phyloP scores from a whole-genome alignment of 2,329 filamentous ascomycete genomes.

The Sarocladium oryzae region DNA sequence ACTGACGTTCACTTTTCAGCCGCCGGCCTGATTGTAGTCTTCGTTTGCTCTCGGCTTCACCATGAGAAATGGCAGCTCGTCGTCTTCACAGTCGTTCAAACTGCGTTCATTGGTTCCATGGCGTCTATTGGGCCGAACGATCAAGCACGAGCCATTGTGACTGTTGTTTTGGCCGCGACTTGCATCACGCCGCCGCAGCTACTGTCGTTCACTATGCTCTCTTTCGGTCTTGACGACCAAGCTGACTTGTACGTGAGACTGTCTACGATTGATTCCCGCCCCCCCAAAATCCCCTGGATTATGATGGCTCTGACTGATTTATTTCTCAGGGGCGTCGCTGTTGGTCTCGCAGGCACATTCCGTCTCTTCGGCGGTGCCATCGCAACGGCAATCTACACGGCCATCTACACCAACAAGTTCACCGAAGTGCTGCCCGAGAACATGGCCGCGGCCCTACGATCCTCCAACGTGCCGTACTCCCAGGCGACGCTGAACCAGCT shows the following conservation, averaged over 20 bases:
- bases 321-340: conserved; percentile 23
- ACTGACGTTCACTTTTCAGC: no score
- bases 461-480: conserved; percentile 16
- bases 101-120: conserved; percentile 28
- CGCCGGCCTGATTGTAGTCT: conserved; percentile 21
- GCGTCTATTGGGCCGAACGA: conserved; percentile 24
- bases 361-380: conserved; percentile 30
- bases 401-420: conserved; percentile 26
- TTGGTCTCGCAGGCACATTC: conserved; percentile 30
- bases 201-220: conserved; percentile 28
- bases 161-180: conserved; percentile 23
- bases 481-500: conserved; percentile 15
- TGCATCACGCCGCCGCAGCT: conserved; percentile 26
- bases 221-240: conserved; percentile 27
- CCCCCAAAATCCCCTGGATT: no score
- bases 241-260: conserved; percentile 27
- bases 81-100: conserved; percentile 24
- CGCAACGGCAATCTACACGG: conserved; percentile 30
- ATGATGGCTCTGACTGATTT: not conserved
- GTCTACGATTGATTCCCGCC: no score
- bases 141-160: conserved; percentile 27
- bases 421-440: conserved; percentile 16
- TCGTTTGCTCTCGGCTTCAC: conserved; percentile 23
- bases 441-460: conserved; percentile 17
- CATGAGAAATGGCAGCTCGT: conserved; percentile 31